Base-by-base conservation (phyloP, 352 stramenopile genomes). In the Lagenidium sp. region DNA sequence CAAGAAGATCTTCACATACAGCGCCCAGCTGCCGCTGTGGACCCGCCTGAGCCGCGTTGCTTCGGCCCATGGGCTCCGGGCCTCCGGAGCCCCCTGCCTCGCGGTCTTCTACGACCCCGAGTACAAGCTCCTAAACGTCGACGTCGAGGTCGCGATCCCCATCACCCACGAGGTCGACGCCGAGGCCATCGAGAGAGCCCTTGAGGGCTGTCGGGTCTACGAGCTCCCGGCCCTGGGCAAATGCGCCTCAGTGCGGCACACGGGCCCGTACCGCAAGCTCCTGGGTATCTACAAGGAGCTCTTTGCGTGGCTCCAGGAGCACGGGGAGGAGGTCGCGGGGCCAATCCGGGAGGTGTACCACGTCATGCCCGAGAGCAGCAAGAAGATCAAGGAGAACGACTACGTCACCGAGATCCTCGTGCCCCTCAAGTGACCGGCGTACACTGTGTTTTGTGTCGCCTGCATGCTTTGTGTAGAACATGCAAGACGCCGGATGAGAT, bases 101-200 rank as follows among this genome's bases (percentile, higher is more conserved):
- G 56, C 66, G 6, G 45, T 74, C 53, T 73, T 66, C 46, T 68
- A 69, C 43, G 57, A 74, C 13, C 19, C 36, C 12, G 54, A 49
- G 4, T 65, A 52, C 45, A 63, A 65, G 43, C 42, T 53, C 18
- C 58, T 16, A 2, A 59, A 78, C 54, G 66, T 82, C 8, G 64
- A 82, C 42, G 49, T 64, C 24, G 66, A 82, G 22, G 67, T 76
- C 0, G 79, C 66, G 44, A 28, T 74, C 8, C 69, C 61, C 20
- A 65, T 80, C 22, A 25, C 42, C 4, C 16, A 45, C 0, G 46
- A 65, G 23, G 43, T 53, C 4, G 19, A 29, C 15, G 41, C n/a
- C n/a, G n/a, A n/a, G n/a, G n/a, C n/a, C n/a, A n/a, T 72, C 12
- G 35, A 35, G 28, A 32, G 15, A 32, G 28, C 8, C 28, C 8